Percentiles rank a stretch among this genome's conserved stretches.
These are phyloP conservation scores for Phytophthora niederhauseri DNA, from an alignment of 352 stramenopile genomes.

Conservation along the genomic window DNA sequence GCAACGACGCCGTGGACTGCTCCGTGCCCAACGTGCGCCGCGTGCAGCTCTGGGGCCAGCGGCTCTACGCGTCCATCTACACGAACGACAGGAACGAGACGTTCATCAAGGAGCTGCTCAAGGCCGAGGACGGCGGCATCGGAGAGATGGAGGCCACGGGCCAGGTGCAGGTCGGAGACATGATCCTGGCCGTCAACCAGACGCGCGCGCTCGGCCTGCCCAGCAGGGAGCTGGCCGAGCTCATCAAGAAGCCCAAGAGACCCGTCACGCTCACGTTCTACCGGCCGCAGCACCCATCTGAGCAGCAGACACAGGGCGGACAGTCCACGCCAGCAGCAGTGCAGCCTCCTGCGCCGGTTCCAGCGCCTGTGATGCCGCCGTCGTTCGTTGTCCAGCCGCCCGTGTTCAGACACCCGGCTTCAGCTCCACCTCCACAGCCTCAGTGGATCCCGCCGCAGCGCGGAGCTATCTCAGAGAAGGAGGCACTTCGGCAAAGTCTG, in stretches of 20 bases:
- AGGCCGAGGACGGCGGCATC: conserved; percentile 44
- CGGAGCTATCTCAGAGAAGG: conserved; percentile 1
- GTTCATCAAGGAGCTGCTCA: conserved; percentile 58
- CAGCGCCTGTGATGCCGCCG: conserved; percentile 4
- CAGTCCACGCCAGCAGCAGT: not conserved
- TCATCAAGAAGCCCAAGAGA: conserved; percentile 51
- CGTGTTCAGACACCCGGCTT: conserved; percentile 2
- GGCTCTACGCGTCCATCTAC: conserved; percentile 75
- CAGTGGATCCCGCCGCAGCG: conserved; percentile 20
- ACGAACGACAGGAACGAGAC: conserved; percentile 54
- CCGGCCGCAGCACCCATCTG: conserved; percentile 14
- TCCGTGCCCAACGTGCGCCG: conserved; percentile 12
- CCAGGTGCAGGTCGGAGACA: conserved; percentile 54
- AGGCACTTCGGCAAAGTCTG: not conserved
- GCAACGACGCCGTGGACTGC: conserved; percentile 26
- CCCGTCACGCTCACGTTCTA: conserved; percentile 59
- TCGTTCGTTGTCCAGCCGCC: conserved; percentile 17
- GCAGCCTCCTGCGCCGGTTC: conserved; percentile 8
- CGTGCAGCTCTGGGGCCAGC: conserved; percentile 60
- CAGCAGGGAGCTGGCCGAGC: conserved; percentile 49
- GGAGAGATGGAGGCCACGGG: conserved; percentile 72
- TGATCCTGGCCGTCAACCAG: conserved; percentile 58
- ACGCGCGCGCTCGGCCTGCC: conserved; percentile 37
- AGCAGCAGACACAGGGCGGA: not conserved
- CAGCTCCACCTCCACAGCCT: conserved; percentile 11